phyloP scores from a whole-genome alignment of 768 basidiomycete genomes.

The Tricholoma hemisulphureum region DNA sequence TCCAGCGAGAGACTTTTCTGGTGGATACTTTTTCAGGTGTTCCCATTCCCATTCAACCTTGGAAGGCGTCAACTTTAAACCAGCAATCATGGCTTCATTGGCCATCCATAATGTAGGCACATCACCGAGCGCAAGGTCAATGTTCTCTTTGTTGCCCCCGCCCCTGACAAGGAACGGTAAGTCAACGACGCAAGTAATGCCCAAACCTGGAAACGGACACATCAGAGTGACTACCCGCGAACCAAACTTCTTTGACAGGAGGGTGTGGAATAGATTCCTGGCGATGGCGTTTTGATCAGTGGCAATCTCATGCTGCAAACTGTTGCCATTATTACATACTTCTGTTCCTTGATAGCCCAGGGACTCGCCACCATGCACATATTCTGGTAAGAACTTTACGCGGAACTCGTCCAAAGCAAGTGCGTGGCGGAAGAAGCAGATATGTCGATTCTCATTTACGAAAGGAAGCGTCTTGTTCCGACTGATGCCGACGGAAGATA shows the following conservation, averaged over 20 bases:
- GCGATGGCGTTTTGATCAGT: no score
- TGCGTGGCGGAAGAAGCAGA: conserved; percentile 42
- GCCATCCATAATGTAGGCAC: conserved; percentile 16
- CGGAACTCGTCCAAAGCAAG: conserved; percentile 46
- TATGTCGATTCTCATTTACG: conserved; percentile 20
- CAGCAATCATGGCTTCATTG: conserved; percentile 14
- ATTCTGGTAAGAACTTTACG: conserved; percentile 44
- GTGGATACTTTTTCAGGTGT: neutral
- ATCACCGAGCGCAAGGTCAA: neutral
- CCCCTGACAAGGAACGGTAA: neutral
- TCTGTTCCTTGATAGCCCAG: no score
- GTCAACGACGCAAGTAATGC: no score
- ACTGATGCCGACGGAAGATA: conserved; percentile 40
- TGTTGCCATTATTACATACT: no score
- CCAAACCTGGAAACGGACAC: conserved; percentile 21
- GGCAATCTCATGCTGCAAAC: no score
- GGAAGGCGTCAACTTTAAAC: conserved; percentile 8
- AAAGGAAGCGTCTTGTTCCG: conserved; percentile 28
- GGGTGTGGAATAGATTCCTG: neutral
- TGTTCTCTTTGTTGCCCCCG: neutral
- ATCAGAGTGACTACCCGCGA: conserved; percentile 39
- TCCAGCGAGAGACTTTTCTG: neutral
- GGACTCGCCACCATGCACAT: conserved; percentile 7
- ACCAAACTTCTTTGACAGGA: conserved; percentile 42
- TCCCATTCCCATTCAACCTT: neutral